Conservation (phyloP, 257 asterid genomes). For the Handroanthus guayacan region DNA sequence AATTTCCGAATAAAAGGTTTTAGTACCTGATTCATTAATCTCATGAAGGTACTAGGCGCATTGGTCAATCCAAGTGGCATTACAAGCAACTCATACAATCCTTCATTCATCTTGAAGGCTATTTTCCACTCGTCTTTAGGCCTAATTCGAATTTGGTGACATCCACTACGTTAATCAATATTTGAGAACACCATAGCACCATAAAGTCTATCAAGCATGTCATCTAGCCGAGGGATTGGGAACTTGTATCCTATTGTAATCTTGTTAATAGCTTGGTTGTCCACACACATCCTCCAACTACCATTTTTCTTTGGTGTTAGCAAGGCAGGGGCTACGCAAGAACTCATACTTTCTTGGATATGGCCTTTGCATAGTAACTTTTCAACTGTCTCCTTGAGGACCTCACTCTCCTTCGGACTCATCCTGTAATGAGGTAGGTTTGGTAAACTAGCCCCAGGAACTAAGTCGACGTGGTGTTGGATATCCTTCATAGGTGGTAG, state of each 20-base stretch:
- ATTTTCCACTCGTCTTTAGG: neutral
- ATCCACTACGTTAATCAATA: neutral
- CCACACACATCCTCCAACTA: conserved; percentile 1
- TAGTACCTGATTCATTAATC: neutral
- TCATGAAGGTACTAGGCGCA: neutral
- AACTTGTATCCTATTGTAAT: neutral
- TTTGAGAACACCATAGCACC: neutral
- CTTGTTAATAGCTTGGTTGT: neutral
- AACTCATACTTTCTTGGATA: neutral
- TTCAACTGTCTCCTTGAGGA: neutral
- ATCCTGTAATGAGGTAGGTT: neutral
- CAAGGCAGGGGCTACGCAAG: neutral
- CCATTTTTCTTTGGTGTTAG: neutral
- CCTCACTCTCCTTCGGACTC: neutral
- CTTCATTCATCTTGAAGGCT: neutral
- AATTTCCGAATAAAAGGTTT: neutral
- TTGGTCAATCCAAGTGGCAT: neutral
- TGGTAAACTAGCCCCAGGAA: neutral
- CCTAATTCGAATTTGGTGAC: neutral
- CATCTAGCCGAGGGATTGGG: neutral
- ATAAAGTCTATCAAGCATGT: neutral
- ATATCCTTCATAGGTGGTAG: neutral
- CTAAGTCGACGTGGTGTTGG: neutral
- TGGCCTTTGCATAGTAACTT: no score
- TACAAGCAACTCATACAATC: neutral